A percentile compares a stretch with the other conserved stretches of the same genome.
Conservation (phyloP, 169 alveolate genomes). For the Plasmodium fragile region DNA sequence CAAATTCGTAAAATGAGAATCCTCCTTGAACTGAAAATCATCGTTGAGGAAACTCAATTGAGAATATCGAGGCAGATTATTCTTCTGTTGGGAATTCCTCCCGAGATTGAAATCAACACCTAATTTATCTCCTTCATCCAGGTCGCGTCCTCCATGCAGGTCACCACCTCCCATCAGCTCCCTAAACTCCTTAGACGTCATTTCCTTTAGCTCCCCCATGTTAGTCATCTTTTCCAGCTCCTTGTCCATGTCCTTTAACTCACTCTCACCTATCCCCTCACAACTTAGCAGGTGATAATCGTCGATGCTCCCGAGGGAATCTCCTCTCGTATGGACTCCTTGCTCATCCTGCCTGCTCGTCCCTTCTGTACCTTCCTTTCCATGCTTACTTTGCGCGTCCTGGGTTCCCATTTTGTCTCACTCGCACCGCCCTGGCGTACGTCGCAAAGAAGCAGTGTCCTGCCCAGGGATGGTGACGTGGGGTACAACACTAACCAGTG, state of each 20-base stretch:
- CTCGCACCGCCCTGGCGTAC: not conserved
- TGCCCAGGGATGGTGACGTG: not conserved
- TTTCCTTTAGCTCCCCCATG: constrained; percentile 21
- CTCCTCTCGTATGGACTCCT: not conserved
- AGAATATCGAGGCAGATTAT: not conserved
- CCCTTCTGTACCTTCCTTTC: not conserved
- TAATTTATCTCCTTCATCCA: not conserved
- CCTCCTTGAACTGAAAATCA: constrained; percentile 32
- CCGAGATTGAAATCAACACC: not conserved
- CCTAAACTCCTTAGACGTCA: constrained; percentile 47
- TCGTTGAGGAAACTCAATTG: constrained; percentile 42
- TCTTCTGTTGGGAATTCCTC: not conserved
- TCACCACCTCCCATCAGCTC: constrained; percentile 10
- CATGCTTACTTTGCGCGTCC: not conserved
- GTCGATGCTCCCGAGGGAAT: not conserved
- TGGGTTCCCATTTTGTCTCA: not conserved
- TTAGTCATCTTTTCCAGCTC: not conserved
- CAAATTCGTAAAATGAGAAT: not conserved
- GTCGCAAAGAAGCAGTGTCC: not conserved
- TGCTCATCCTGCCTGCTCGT: not conserved
- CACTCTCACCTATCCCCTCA: not conserved
- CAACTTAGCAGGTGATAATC: not conserved
- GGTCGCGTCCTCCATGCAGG: not conserved
- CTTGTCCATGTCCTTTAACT: constrained; percentile 3
- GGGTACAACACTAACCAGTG: not conserved